Evolutionary conservation across 441 rosid species (phyloP).

Genomic region (Breynia disticha): DNA sequence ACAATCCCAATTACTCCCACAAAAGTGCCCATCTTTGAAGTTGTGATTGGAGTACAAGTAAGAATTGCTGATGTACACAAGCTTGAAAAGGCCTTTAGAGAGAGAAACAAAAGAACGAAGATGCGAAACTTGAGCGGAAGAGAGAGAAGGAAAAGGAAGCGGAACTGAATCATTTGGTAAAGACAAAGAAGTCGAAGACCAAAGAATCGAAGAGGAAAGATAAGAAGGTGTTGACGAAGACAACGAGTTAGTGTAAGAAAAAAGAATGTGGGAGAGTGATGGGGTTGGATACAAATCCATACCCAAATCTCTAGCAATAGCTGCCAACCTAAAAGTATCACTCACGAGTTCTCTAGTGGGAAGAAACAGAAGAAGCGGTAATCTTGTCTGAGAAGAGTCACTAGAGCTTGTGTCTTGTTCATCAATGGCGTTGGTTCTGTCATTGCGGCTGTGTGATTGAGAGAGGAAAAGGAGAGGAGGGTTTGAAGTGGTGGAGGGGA

Average conservation of each 20-base stretch:
- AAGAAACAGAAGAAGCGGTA: neutral
- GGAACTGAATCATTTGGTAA: neutral
- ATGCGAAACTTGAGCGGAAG: neutral
- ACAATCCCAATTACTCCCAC: neutral
- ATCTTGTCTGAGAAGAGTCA: neutral
- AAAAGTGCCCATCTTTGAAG: neutral
- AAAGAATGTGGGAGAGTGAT: neutral
- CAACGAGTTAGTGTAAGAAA: neutral
- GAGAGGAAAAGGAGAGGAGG: neutral
- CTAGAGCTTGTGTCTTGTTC: neutral
- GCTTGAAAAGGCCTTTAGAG: constrained; percentile 1
- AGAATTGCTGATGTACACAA: neutral
- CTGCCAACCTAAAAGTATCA: neutral
- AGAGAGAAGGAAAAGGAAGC: neutral
- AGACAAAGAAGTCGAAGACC: neutral
- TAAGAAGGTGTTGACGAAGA: neutral
- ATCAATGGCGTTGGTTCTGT: neutral
- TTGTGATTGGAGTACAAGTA: neutral
- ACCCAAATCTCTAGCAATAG: neutral
- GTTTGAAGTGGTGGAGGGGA: neutral
- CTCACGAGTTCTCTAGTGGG: neutral
- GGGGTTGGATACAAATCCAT: neutral
- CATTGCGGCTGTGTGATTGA: neutral
- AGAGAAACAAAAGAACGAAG: neutral
- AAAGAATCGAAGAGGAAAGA: neutral